A percentile compares a stretch with the other conserved stretches of the same genome.
These are phyloP conservation scores for Mortierella sp. DNA, from an alignment of 371 early-diverging fungal genomes.

Conservation along the genomic window DNA sequence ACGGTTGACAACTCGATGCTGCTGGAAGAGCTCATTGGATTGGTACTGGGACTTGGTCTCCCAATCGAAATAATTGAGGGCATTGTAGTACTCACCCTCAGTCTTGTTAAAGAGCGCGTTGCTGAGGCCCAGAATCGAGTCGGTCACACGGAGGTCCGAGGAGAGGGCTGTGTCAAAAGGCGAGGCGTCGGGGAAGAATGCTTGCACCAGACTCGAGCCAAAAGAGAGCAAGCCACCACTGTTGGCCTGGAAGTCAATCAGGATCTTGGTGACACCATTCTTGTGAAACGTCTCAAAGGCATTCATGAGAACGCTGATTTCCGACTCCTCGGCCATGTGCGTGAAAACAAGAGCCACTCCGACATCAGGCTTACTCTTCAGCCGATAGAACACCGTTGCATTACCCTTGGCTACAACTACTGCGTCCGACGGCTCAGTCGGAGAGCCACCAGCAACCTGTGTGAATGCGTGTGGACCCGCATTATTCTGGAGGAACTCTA, in stretches of 20 bases:
- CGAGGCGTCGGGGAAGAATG: constrained; percentile 24
- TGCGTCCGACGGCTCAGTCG: no score
- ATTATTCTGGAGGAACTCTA: no score
- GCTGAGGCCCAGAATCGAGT: constrained; percentile 9
- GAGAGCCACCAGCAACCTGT: no score
- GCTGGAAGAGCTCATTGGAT: constrained; percentile 12
- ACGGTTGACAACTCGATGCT: neutral
- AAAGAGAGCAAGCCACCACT: constrained; percentile 27
- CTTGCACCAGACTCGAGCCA: constrained; percentile 10
- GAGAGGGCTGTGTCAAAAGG: constrained; percentile 2
- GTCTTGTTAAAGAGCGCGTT: neutral
- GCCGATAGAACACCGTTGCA: constrained; percentile 23
- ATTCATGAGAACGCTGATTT: neutral
- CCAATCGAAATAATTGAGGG: neutral
- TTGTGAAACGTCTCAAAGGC: constrained; percentile 1
- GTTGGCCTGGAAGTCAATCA: constrained; percentile 39
- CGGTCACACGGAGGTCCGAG: constrained; percentile 17
- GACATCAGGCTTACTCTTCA: constrained; percentile 27
- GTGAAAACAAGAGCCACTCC: constrained; percentile 32
- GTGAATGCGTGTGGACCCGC: no score
- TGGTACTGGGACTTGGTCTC: constrained; percentile 3
- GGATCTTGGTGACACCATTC: constrained; percentile 22
- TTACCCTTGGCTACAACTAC: no score
- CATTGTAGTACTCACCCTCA: constrained; percentile 6
- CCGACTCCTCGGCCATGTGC: neutral